Evolutionary conservation across 768 basidiomycete species (phyloP), one percentile per base, ranked within the genome.

Genomic region (Pisolithus marmoratus): DNA sequence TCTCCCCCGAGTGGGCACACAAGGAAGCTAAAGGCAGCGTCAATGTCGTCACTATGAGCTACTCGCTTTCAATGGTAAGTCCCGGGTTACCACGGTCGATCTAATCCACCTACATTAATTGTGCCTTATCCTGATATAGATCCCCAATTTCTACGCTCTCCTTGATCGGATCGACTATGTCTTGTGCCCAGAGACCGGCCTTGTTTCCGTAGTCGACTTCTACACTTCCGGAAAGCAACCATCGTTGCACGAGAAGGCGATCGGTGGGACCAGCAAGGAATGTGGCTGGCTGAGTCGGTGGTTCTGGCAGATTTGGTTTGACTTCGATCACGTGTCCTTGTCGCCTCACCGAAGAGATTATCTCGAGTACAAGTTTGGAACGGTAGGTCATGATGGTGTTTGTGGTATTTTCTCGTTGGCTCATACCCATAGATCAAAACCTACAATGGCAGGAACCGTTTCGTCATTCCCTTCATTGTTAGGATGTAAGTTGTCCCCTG

Each of bases 231-330:
- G 74, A 14, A 78, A 76, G 27, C 75, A 79, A 50, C 68, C 78
- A 1, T 79, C 81, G 2, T 66, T 77, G 19, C 78, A 82, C 54
- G 79, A 82, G 43, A 77, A 74, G 63, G 79, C 82, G 0, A 84
- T 87, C 36, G 84, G 84, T 1, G 82, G 82, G 0, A 72, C 73
- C 22, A 80, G 77, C 54, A 82, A 82, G 41, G 73, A 78, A 64
- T 75, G 81, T 66, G 71, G 79, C 1, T 88, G 83, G 82, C 70
- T 82, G 45, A 75, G 77, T n/a, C 74, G 85, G 4, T 82, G 83
- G 81, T 89, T 89, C 71, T 88, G 86, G 86, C 82, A 84, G 57
- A 83, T 83, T 40, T 87, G 82, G 82, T 80, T 79, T 56, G 77
- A 78, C 54, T 78, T 79, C 54, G 78, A 79, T 56, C 74, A 76